phyloP scores from a whole-genome alignment of 1,139 yeast genomes.

The Kodamaea anthophila region DNA sequence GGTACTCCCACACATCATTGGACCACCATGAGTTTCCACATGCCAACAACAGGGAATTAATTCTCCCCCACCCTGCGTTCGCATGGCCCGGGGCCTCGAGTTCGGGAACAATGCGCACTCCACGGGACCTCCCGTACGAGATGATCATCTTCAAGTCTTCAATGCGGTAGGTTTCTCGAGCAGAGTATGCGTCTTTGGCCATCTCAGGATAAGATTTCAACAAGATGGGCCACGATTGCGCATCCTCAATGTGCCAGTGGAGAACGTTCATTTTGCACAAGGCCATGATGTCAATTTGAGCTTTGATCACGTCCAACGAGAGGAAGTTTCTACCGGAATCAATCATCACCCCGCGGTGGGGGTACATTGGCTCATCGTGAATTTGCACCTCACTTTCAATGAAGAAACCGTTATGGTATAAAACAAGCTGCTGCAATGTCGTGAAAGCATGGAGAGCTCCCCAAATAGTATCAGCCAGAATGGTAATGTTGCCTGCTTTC shows the following conservation, averaged over 20 bases:
- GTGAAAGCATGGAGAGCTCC: conserved; percentile 42
- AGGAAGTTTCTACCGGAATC: conserved; percentile 42
- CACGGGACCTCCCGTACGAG: conserved; percentile 32
- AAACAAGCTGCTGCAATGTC: conserved; percentile 39
- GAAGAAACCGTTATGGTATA: conserved; percentile 18
- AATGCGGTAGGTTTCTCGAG: conserved; percentile 28
- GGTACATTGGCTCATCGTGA: conserved; percentile 32
- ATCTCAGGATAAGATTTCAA: conserved; percentile 33
- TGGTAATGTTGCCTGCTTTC: conserved; percentile 13
- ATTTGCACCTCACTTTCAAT: conserved; percentile 33
- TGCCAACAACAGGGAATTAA: conserved; percentile 29
- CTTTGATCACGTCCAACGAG: conserved; percentile 21
- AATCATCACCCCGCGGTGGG: conserved; percentile 42
- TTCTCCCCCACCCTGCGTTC: conserved; percentile 37
- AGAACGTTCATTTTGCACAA: conserved; percentile 36
- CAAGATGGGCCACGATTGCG: conserved; percentile 44
- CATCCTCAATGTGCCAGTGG: conserved; percentile 44
- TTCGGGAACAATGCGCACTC: conserved; percentile 43
- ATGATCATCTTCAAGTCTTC: conserved; percentile 28
- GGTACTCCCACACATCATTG: conserved; percentile 18
- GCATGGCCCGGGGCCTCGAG: conserved; percentile 47
- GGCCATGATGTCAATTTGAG: conserved; percentile 40
- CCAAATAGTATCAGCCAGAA: conserved; percentile 35
- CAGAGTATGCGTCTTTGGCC: conserved; percentile 39
- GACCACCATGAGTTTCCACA: conserved; percentile 33